Evolutionary conservation across 1,139 yeast genomes (phyloP), one percentile per base, ranked within the genome.

Genomic region (Diutina mesorugosa): DNA sequence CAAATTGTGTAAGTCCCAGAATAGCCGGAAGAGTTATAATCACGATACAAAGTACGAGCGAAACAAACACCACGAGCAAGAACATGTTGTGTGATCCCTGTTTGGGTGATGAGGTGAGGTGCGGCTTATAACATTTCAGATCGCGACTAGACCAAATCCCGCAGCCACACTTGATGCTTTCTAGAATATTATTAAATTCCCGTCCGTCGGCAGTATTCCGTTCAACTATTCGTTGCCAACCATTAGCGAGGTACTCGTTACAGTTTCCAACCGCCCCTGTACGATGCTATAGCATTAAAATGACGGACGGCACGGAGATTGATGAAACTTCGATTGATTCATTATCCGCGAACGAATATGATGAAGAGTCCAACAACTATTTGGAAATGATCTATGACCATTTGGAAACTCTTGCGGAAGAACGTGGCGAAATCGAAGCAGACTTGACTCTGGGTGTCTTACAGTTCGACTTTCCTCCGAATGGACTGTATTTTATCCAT

Each of bases 391-490:
- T 90, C 56, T 72, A 83, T 16, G 88, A 81, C 52, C 80, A 79
- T 57, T 73, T 86, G 61, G 97, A 90, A 62, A 72, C 65, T 4
- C 73, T 89, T 51, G 74, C 83, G 16, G 91, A 85, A 60, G 69
- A 71, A 2, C 69, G 74, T 55, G 83, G 85, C 6, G 79, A 79
- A 50, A 70, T 87, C 10, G 97, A 90, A 62, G 82, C 84, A n/a
- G 97, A 90, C 63, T 78, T 86, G 59, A 77, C 83, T 66, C 91
- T 87, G 59, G 97, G 97, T 3, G 96, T 90, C 12, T 71, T 90
- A 72, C 84, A 91, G 2, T 69, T 90, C 59, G 78, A 76, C 3
- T 67, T 87, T 45, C 87, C 90, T 2, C 79, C 82, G 2, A 72
- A 75, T 46, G 97, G 97, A 1, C 81, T 91, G 1, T 90, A 90